Base-by-base conservation (phyloP, 805 yeast species). In the Metschnikowia picachoensis region DNA sequence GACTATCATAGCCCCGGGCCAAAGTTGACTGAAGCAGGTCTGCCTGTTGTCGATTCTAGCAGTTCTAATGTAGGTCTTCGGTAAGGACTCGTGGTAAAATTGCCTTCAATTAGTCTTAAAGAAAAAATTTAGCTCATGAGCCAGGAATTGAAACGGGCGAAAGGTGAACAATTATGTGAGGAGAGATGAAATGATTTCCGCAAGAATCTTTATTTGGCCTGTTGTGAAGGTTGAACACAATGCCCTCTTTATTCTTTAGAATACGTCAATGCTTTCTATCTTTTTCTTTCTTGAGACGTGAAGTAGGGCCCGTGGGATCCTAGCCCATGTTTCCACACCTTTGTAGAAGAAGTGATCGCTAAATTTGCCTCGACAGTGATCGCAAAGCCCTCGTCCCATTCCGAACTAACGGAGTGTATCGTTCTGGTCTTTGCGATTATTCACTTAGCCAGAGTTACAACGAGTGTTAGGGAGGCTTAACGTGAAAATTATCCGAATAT, bases 361-460 rank as follows among this genome's bases (percentile, higher is more conserved):
- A 74, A 63, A 17, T 71, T 64, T 0, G 75, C 72, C 13, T 64
- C 61, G 12, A 71, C 42, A 4, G 69, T 66, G 7, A 70, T 48
- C 61, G 89, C 96, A 60, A 89, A 87, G 46, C 85, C 87, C 67
- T 91, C 96, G 57, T 87, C 87, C 95, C 95, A 92, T 13, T 76
- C 78, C 0, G 97, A 97, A 55, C 82, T 80, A 30, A 77, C 66
- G 4, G 82, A 78, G 29, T 73, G 70, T 3, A 86, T 70, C 0
- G 83, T 76, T 54, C 87, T 72, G 0, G 98, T 91, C 49, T 79
- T 81, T 2, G 85, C 91, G 30, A 87, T 67, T 27, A 80, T 80
- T 42, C 68, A 72, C 33, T 78, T 71, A 2, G 73, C 72, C 33
- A 64, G 64, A 5, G 83, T 75, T 55, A 85, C 89, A 6, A 78